A percentile compares a stretch with the other conserved stretches of the same genome.
Evolutionary conservation across 805 yeast genomes (phyloP).

Genomic region (Metschnikowia cerradonensis): DNA sequence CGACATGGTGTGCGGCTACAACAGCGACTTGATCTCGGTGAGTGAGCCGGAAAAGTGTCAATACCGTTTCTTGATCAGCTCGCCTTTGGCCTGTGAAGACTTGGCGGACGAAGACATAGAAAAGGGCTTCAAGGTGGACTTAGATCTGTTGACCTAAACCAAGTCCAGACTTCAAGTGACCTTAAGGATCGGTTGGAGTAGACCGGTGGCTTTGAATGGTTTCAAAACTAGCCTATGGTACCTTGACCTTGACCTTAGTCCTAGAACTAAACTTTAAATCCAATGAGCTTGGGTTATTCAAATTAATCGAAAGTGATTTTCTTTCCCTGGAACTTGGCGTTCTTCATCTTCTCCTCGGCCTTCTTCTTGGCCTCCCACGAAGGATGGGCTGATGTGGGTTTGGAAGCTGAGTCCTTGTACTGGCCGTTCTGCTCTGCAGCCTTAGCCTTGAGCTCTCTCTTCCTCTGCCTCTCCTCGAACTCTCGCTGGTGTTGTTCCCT

Average conservation of each 20-base stretch:
- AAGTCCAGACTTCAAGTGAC: too few species aligned
- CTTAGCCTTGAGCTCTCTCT: slow-evolving; percentile 54
- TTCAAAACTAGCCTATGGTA: too few species aligned
- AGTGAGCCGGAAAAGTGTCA: slow-evolving; percentile 88
- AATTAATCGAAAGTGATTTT: slow-evolving; percentile 66
- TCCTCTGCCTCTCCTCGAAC: slow-evolving; percentile 67
- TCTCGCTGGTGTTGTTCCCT: slow-evolving; percentile 59
- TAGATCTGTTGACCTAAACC: not conserved
- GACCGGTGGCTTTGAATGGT: too few species aligned
- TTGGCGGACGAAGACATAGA: slow-evolving; percentile 13
- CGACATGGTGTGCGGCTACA: slow-evolving; percentile 61
- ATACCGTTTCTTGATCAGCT: slow-evolving; percentile 51
- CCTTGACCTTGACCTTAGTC: too few species aligned
- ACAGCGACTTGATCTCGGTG: slow-evolving; percentile 55
- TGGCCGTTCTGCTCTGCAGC: slow-evolving; percentile 17
- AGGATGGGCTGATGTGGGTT: slow-evolving; percentile 56
- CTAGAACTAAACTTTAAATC: too few species aligned
- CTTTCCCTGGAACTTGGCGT: slow-evolving; percentile 75
- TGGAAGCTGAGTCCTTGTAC: slow-evolving; percentile 20
- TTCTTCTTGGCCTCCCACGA: slow-evolving; percentile 92
- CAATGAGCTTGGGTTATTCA: too few species aligned
- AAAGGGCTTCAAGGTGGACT: slow-evolving; percentile 12
- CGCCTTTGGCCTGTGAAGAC: slow-evolving; percentile 44
- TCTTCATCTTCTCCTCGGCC: slow-evolving; percentile 62
- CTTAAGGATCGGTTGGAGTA: too few species aligned